Conservation (phyloP, 352 stramenopile genomes). For the Phytophthora nicotianae region DNA sequence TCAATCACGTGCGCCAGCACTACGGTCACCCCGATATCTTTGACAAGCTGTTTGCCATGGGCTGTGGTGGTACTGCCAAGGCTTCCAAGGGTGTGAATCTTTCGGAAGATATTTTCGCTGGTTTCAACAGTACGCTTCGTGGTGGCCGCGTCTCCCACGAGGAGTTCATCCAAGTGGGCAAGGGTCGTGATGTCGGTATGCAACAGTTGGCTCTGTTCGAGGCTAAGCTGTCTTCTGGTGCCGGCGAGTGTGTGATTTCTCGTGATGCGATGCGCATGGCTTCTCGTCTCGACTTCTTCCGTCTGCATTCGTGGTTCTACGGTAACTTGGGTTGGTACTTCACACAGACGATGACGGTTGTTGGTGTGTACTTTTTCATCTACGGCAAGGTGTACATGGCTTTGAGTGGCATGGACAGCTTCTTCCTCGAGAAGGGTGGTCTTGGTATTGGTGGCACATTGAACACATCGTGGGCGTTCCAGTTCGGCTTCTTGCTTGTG, state of each 20-base stretch:
- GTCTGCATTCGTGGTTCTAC: conserved; percentile 98
- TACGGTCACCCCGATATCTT: conserved; percentile 92
- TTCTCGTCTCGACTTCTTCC: conserved; percentile 96
- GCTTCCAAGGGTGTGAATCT: conserved; percentile 86
- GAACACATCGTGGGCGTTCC: conserved; percentile 96
- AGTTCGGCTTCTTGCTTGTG: conserved; percentile 96
- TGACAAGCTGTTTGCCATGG: conserved; percentile 87
- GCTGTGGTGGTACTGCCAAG: conserved; percentile 81
- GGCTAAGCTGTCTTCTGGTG: conserved; percentile 96
- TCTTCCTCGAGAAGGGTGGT: conserved; percentile 91
- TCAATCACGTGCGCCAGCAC: conserved; percentile 81
- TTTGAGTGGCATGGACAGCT: conserved; percentile 93
- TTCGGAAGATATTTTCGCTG: conserved; percentile 91
- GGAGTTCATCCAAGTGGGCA: conserved; percentile 92
- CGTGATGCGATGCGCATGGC: conserved; percentile 96
- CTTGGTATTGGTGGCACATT: conserved; percentile 95
- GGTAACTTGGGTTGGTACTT: conserved; percentile 99
- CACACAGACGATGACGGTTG: conserved; percentile 97
- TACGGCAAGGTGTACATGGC: conserved; percentile 97
- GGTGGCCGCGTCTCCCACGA: conserved; percentile 80
- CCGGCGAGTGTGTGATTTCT: conserved; percentile 97
- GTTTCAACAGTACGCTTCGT: conserved; percentile 85
- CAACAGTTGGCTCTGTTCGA: conserved; percentile 99
- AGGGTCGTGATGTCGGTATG: conserved; percentile 99
- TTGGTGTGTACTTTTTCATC: conserved; percentile 98